Conservation (phyloP, 1,139 yeast genomes). For the Petasospora fabianii region DNA sequence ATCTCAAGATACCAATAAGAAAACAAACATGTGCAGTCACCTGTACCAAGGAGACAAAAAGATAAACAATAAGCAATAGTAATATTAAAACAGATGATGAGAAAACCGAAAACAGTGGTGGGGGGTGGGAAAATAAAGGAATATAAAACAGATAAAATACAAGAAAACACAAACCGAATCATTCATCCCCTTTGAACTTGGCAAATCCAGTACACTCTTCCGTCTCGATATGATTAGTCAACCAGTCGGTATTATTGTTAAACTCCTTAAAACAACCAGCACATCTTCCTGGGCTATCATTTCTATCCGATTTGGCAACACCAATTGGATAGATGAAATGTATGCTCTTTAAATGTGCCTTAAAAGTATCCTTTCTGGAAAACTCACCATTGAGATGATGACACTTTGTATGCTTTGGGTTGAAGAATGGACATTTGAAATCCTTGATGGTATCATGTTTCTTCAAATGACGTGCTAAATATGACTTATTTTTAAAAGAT, state of each 20-base stretch:
- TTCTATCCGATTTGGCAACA: constrained; percentile 61
- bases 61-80: too few species aligned
- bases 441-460: constrained; percentile 78
- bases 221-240: constrained; percentile 73
- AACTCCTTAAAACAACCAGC: constrained; percentile 74
- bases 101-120: too few species aligned
- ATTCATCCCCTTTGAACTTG: constrained; percentile 10
- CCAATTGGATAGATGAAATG: constrained; percentile 86
- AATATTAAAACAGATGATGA: too few species aligned
- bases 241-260: constrained; percentile 73
- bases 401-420: constrained; percentile 46
- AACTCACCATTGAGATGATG: constrained; percentile 89
- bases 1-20: too few species aligned
- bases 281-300: constrained; percentile 65
- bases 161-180: too few species aligned
- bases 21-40: too few species aligned
- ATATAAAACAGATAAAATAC: too few species aligned
- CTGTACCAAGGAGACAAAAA: too few species aligned
- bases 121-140: too few species aligned
- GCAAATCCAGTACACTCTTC: constrained; percentile 58
- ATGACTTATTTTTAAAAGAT: constrained; percentile 76
- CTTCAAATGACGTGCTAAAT: constrained; percentile 79
- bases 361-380: constrained; percentile 85
- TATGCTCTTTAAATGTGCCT: constrained; percentile 81
- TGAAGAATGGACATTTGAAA: constrained; percentile 76